Conservation (phyloP, 208 protist species). For the Naegleria fowleri region DNA sequence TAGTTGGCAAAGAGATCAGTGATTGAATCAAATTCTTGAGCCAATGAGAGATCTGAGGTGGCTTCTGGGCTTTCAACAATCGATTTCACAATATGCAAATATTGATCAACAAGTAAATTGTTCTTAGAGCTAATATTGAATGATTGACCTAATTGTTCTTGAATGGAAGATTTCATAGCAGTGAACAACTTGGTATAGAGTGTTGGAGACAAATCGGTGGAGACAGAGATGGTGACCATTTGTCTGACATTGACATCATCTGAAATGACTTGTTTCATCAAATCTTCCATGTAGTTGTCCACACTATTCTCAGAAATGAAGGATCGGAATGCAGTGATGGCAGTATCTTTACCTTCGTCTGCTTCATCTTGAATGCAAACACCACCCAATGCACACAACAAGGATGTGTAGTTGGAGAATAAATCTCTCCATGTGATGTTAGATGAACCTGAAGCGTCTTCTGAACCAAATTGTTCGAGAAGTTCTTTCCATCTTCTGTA, state of each 20-base stretch:
- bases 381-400: conserved; percentile 23
- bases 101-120: not conserved
- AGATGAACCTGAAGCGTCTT: not conserved
- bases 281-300: not conserved
- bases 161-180: not conserved
- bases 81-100: not conserved
- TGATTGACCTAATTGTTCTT: not conserved
- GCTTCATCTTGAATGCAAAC: not conserved
- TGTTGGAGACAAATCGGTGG: not conserved
- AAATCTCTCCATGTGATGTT: not conserved
- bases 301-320: not conserved
- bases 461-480: not conserved
- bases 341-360: not conserved
- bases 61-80: not conserved
- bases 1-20: not conserved
- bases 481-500: not conserved
- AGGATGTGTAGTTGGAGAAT: not conserved
- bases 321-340: not conserved
- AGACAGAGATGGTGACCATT: not conserved
- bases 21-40: not conserved
- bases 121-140: not conserved
- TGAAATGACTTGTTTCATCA: not conserved
- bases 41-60: not conserved
- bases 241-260: not conserved
- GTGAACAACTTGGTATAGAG: not conserved